Evolutionary conservation across 495 filamentous ascomycete genomes (phyloP).

Genomic region (Aspergillus affinis): DNA sequence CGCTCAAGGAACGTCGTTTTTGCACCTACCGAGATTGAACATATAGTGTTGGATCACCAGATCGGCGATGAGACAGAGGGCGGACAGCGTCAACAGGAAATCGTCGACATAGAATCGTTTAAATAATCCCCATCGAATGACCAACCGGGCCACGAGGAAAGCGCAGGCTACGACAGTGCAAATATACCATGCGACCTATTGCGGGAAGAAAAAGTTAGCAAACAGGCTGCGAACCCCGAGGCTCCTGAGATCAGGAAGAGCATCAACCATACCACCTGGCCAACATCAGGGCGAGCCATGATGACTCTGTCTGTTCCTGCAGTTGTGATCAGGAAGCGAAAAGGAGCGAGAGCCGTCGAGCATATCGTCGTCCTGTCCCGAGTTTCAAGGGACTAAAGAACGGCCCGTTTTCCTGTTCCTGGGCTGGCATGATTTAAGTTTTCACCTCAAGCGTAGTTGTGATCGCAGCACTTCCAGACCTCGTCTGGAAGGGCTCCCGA

Average conservation of each 20-base stretch:
- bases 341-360: background rate
- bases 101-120: constrained; percentile 25
- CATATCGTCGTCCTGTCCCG: background rate
- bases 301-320: constrained; percentile 1
- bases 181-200: constrained; percentile 25
- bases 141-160: constrained; percentile 19
- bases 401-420: background rate
- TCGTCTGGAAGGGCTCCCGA: background rate
- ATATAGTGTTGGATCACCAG: constrained; percentile 27
- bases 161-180: constrained; percentile 22
- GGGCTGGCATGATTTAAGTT: background rate
- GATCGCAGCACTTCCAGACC: background rate
- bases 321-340: background rate
- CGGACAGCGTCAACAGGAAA: constrained; percentile 14
- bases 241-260: background rate
- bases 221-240: background rate
- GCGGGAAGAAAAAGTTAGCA: background rate
- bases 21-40: constrained; percentile 21
- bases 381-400: background rate
- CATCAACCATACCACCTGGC: constrained; percentile 19
- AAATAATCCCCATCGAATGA: constrained; percentile 17
- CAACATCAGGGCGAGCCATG: constrained; percentile 18
- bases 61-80: constrained; percentile 20
- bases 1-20: background rate
- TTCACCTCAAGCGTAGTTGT: background rate